Evolutionary conservation across 768 basidiomycete genomes (phyloP), one percentile per base, ranked within the genome.

Genomic region (Xerocomellus amylosporus): DNA sequence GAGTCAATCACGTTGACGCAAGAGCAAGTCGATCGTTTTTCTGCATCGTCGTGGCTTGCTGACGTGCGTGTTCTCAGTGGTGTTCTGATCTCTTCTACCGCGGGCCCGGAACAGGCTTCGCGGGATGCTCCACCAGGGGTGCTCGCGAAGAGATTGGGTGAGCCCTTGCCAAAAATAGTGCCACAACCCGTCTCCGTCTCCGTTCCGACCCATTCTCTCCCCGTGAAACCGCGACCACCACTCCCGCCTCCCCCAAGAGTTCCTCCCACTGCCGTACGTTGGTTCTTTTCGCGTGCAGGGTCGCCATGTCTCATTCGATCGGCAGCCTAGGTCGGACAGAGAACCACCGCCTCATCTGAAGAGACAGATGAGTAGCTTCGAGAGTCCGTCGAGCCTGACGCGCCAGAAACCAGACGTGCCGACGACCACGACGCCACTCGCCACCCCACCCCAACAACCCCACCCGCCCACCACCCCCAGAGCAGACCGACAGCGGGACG

Each of bases 1-100:
- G 55, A 63, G 3, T 63, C 64, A 1, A 68, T 67, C 54, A 58
- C 51, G 24, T 8, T 67, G 57, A 54, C 34, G 6, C 65, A 65
- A 54, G 61, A 68, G 65, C 51, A 46, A 58, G 65, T 63, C 43
- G 17, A 30, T 38, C 39, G 8, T n/a, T 38, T 57, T 51, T 31
- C 28, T 54, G 24, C 13, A n/a, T 33, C 10, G 1, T n/a, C 5
- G 20, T 22, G n/a, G 14, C 26, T 39, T 49, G 39, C 63, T 67
- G 54, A 64, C 30, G 30, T 49, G n/a, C 17, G 36, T 44, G n/a
- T 43, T 30, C n/a, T 15, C 8, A 67, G 65, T 26, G 66, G 56
- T 13, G 30, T 49, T 8, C 8, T 51, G 31, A 49, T 67, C 42
- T 19, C 51, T 46, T 50, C 64, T 3, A 67, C 63, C 10, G 9